Evolutionary conservation across 2,329 filamentous ascomycete genomes (phyloP).

Genomic region (Microsporum canis): DNA sequence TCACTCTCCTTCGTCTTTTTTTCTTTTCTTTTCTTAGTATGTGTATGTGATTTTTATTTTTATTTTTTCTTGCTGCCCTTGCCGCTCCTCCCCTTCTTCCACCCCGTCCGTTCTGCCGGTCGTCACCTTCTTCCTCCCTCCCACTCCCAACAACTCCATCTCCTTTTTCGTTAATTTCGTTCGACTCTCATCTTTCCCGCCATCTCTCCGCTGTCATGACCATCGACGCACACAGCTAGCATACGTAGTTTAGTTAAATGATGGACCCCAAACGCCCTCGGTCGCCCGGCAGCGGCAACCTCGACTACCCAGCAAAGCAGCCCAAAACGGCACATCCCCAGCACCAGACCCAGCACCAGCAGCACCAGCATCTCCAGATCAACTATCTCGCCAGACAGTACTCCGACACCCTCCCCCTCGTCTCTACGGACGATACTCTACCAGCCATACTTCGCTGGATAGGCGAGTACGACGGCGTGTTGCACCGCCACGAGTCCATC

Average conservation of each 20-base stretch:
- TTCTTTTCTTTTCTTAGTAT: background rate
- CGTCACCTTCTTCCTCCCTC: conserved; percentile 7
- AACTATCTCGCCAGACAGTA: conserved; percentile 56
- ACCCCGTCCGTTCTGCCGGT: conserved; percentile 6
- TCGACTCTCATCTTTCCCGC: conserved; percentile 9
- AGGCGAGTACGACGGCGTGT: conserved; percentile 70
- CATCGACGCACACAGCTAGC: background rate
- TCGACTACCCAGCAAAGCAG: conserved; percentile 37
- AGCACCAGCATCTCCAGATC: conserved; percentile 51
- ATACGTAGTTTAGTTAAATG: background rate
- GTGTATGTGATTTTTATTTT: background rate
- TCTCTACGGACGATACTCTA: conserved; percentile 58
- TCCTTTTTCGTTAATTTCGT: conserved; percentile 40
- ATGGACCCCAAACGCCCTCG: conserved; percentile 16
- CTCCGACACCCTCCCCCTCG: conserved; percentile 50
- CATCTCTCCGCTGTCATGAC: conserved; percentile 12
- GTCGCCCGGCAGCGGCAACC: conserved; percentile 35
- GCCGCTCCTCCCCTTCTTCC: conserved; percentile 7
- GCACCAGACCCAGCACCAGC: conserved; percentile 22
- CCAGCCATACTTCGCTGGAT: conserved; percentile 61
- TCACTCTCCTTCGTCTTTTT: background rate
- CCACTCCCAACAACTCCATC: conserved; percentile 4
- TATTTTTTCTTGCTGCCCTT: conserved; percentile 3
- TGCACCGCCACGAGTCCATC: conserved; percentile 76
- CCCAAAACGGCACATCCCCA: conserved; percentile 39